phyloP scores from a whole-genome alignment of 345 rosid species.

The Cardamine chenopodiifolia region DNA sequence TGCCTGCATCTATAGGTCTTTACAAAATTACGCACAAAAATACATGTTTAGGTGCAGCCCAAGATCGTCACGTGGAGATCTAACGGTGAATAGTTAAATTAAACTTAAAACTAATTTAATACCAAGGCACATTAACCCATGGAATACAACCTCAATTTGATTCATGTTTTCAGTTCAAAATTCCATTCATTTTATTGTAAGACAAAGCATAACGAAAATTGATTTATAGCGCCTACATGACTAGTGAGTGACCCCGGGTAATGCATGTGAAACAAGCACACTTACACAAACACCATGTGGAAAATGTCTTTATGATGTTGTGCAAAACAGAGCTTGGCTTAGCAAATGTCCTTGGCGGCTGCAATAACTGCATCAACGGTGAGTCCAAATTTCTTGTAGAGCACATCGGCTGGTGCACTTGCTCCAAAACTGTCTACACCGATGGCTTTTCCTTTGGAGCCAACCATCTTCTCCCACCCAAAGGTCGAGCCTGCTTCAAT shows the following conservation, averaged over 20 bases:
- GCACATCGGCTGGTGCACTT: conserved; percentile 79
- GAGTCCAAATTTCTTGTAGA: conserved; percentile 75
- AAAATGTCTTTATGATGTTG: neutral
- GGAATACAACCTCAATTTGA: neutral
- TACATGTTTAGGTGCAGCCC: conserved; percentile 11
- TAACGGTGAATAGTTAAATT: neutral
- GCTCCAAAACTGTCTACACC: conserved; percentile 85
- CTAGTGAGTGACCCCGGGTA: no score
- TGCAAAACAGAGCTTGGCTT: conserved; percentile 21
- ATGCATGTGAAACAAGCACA: neutral
- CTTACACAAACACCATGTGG: neutral
- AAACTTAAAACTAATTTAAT: neutral
- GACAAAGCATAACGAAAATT: neutral
- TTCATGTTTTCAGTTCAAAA: neutral
- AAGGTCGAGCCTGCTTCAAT: conserved; percentile 82
- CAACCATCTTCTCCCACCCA: conserved; percentile 79
- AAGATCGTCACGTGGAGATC: conserved; percentile 27
- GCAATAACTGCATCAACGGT: conserved; percentile 67
- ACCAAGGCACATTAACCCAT: neutral
- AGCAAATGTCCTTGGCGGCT: conserved; percentile 61
- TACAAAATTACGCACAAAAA: no score
- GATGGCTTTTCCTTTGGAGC: conserved; percentile 68
- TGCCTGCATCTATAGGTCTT: neutral
- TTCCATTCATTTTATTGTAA: conserved; percentile 16
- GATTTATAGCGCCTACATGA: neutral